Evolutionary conservation across 176 grass and related monocot species (phyloP).

Genomic region (Eleusine indica): DNA sequence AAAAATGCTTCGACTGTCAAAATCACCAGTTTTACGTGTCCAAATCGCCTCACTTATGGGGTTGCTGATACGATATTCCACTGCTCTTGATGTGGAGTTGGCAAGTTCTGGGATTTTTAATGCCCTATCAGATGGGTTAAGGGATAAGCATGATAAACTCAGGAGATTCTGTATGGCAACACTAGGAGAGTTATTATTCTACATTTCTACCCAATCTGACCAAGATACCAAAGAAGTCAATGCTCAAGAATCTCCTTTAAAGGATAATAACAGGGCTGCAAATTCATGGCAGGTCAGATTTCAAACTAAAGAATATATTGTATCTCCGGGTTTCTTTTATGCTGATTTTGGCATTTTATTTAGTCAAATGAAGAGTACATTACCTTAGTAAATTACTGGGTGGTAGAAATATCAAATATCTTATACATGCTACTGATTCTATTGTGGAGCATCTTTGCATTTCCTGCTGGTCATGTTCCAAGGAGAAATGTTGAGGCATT

Average conservation of each 20-base stretch:
- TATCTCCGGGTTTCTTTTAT: neutral
- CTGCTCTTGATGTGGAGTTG: conserved; percentile 75
- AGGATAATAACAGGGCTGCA: conserved; percentile 63
- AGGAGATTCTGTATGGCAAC: conserved; percentile 96
- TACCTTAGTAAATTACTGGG: conserved; percentile 4
- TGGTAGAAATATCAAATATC: conserved; percentile 22
- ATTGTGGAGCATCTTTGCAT: neutral
- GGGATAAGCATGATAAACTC: conserved; percentile 90
- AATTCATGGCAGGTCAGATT: conserved; percentile 84
- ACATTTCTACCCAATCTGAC: conserved; percentile 91
- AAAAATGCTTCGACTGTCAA: conserved; percentile 90
- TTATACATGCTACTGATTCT: conserved; percentile 11
- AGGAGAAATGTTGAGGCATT: conserved; percentile 29
- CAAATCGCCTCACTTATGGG: conserved; percentile 93
- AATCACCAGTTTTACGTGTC: conserved; percentile 70
- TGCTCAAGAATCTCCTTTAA: conserved; percentile 75
- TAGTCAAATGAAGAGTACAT: neutral
- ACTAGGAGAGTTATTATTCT: conserved; percentile 91
- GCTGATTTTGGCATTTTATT: conserved; percentile 2
- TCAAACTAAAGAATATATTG: conserved; percentile 24
- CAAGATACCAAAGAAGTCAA: conserved; percentile 73
- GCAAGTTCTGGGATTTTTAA: conserved; percentile 93
- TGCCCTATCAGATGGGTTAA: conserved; percentile 88
- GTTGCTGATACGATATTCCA: conserved; percentile 93
- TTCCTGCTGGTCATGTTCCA: conserved; percentile 21